These are phyloP conservation scores for Beauveria scarabaeidicola DNA, from an alignment of 2,329 filamentous ascomycete species.

Conservation along the genomic window DNA sequence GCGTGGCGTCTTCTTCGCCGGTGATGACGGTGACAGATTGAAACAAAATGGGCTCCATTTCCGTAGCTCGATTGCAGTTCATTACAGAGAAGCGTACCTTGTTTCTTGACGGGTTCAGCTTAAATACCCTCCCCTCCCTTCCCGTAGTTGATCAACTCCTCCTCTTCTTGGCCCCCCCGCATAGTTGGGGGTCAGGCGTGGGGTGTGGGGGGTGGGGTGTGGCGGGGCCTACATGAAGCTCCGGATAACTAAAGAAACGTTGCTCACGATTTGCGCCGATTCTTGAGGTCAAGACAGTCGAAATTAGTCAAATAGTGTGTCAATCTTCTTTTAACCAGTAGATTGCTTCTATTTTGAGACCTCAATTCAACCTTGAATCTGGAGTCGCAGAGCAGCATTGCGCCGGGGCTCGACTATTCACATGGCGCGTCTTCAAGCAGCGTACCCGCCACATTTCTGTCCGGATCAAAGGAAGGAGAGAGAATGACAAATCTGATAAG, in stretches of 20 bases:
- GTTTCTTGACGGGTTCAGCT: neutral
- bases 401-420: too few relatives aligned
- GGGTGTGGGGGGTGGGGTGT: slow-evolving; percentile 2
- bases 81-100: neutral
- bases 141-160: neutral
- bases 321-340: too few relatives aligned
- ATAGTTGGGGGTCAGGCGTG: slow-evolving; percentile 7
- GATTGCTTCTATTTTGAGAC: too few relatives aligned
- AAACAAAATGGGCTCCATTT: slow-evolving; percentile 14
- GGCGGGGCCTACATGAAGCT: neutral
- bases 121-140: neutral
- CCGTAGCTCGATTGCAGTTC: too few relatives aligned
- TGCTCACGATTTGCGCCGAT: neutral
- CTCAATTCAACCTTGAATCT: too few relatives aligned
- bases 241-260: neutral
- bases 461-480: too few relatives aligned
- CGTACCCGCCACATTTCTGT: too few relatives aligned
- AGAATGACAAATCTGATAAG: too few relatives aligned
- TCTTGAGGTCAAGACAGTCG: neutral
- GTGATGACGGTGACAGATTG: slow-evolving; percentile 16
- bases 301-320: too few relatives aligned
- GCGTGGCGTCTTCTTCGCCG: slow-evolving; percentile 15
- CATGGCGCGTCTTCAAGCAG: too few relatives aligned
- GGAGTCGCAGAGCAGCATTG: too few relatives aligned
- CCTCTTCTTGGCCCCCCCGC: neutral